A percentile compares a stretch with the other conserved stretches of the same genome.
Evolutionary conservation across 2,329 filamentous ascomycete genomes (phyloP).

Genomic region (Alternaria hordeiaustralica): DNA sequence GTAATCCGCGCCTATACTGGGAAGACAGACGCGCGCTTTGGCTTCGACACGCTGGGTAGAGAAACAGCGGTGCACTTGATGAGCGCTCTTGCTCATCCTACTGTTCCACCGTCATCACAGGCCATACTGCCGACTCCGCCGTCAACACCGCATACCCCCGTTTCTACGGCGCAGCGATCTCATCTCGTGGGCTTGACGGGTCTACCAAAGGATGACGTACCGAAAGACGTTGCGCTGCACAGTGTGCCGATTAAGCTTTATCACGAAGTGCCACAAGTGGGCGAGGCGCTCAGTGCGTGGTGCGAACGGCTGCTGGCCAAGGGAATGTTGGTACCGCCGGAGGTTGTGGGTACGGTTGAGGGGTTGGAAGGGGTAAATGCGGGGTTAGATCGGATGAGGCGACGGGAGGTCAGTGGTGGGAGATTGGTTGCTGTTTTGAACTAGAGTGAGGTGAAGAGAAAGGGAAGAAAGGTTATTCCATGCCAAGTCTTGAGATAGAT

Average conservation of each 20-base stretch:
- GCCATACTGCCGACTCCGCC: slow-evolving; percentile 35
- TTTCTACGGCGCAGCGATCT: slow-evolving; percentile 33
- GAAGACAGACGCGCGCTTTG: slow-evolving; percentile 65
- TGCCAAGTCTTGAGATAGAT: background rate
- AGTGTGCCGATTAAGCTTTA: slow-evolving; percentile 78
- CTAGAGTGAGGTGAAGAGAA: background rate
- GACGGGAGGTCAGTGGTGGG: slow-evolving; percentile 71
- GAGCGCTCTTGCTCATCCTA: slow-evolving; percentile 52
- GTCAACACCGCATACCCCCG: slow-evolving; percentile 29
- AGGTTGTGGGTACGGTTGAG: slow-evolving; percentile 68
- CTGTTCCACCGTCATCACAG: slow-evolving; percentile 8
- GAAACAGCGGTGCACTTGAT: slow-evolving; percentile 68
- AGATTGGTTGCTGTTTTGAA: slow-evolving; percentile 61
- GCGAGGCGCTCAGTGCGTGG: slow-evolving; percentile 69
- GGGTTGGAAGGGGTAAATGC: slow-evolving; percentile 72
- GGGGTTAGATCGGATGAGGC: slow-evolving; percentile 69
- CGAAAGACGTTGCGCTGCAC: slow-evolving; percentile 62
- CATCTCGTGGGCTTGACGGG: slow-evolving; percentile 74
- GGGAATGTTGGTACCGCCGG: slow-evolving; percentile 63
- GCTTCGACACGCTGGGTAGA: slow-evolving; percentile 70
- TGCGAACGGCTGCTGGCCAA: slow-evolving; percentile 68
- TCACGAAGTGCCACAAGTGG: slow-evolving; percentile 70
- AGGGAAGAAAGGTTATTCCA: accelerated
- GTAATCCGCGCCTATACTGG: slow-evolving; percentile 67
- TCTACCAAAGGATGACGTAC: slow-evolving; percentile 63